Conservation (phyloP, 2,329 filamentous ascomycete genomes). For the Fusarium algeriense region DNA sequence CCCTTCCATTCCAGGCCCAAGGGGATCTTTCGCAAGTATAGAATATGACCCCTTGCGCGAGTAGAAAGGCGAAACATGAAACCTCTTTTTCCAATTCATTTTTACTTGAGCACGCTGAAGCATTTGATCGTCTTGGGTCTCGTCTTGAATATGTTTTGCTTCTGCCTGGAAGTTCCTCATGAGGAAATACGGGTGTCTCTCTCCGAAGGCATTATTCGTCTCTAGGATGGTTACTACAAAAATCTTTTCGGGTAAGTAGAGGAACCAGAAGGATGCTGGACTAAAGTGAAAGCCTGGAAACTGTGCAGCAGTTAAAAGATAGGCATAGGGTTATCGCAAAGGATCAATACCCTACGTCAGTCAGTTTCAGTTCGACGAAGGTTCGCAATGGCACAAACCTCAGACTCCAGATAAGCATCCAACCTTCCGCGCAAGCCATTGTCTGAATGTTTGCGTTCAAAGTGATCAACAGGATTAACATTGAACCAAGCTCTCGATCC, state of each 20-base stretch:
- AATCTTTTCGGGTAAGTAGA: slow-evolving; percentile 70
- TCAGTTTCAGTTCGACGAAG: slow-evolving; percentile 15
- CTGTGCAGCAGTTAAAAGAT: slow-evolving; percentile 76
- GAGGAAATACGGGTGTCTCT: slow-evolving; percentile 63
- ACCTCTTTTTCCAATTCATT: slow-evolving; percentile 74
- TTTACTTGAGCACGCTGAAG: slow-evolving; percentile 53
- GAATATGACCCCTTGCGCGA: slow-evolving; percentile 68
- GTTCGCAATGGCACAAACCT: slow-evolving; percentile 57
- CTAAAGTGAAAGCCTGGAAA: slow-evolving; percentile 81
- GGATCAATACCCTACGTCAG: slow-evolving; percentile 66
- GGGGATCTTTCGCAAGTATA: slow-evolving; percentile 60
- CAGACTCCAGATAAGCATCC: slow-evolving; percentile 66
- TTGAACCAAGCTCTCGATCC: slow-evolving; percentile 64
- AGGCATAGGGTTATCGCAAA: slow-evolving; percentile 73
- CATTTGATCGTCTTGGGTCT: neutral
- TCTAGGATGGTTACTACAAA: slow-evolving; percentile 77
- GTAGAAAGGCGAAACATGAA: slow-evolving; percentile 83
- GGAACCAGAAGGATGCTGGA: slow-evolving; percentile 83
- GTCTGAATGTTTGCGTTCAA: slow-evolving; percentile 65
- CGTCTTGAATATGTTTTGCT: slow-evolving; percentile 19
- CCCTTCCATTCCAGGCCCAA: slow-evolving; percentile 55
- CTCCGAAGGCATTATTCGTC: slow-evolving; percentile 82
- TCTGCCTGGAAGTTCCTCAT: slow-evolving; percentile 45
- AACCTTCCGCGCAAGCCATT: slow-evolving; percentile 74
- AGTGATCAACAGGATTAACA: slow-evolving; percentile 70